These are phyloP conservation scores for Barbatosphaeria neglecta DNA, from an alignment of 495 filamentous ascomycete genomes.

Conservation along the genomic window DNA sequence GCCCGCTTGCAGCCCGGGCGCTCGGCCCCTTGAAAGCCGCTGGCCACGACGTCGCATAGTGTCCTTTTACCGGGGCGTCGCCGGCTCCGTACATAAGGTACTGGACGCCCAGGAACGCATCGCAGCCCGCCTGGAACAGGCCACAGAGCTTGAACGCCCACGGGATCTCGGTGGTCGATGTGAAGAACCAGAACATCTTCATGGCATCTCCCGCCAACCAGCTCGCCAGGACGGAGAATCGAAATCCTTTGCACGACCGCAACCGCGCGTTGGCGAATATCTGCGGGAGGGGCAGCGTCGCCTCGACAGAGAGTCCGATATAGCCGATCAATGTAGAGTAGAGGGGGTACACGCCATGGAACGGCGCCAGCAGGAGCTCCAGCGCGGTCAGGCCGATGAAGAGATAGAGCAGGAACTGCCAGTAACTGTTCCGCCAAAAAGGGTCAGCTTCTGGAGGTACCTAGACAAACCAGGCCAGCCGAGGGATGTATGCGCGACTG, in stretches of 20 bases:
- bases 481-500: background rate
- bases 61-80: slow-evolving; percentile 13
- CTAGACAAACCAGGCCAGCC: background rate
- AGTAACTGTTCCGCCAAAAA: slow-evolving; percentile 49
- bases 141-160: slow-evolving; percentile 86
- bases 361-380: slow-evolving; percentile 59
- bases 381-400: slow-evolving; percentile 50
- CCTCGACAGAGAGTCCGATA: slow-evolving; percentile 79
- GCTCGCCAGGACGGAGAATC: slow-evolving; percentile 69
- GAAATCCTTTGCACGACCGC: slow-evolving; percentile 79
- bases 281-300: slow-evolving; percentile 81
- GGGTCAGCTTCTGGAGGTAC: background rate
- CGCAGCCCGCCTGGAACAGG: slow-evolving; percentile 81
- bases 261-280: slow-evolving; percentile 68
- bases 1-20: slow-evolving; percentile 12
- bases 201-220: slow-evolving; percentile 89
- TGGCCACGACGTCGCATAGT: slow-evolving; percentile 6
- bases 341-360: slow-evolving; percentile 41
- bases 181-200: slow-evolving; percentile 94
- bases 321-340: slow-evolving; percentile 70
- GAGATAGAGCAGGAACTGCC: slow-evolving; percentile 71
- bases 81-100: slow-evolving; percentile 71
- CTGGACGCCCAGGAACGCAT: slow-evolving; percentile 72
- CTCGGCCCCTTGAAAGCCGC: slow-evolving; percentile 1
- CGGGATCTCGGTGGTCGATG: slow-evolving; percentile 59